phyloP scores from a whole-genome alignment of 2,329 filamentous ascomycete species.

The Dactylella cylindrospora region DNA sequence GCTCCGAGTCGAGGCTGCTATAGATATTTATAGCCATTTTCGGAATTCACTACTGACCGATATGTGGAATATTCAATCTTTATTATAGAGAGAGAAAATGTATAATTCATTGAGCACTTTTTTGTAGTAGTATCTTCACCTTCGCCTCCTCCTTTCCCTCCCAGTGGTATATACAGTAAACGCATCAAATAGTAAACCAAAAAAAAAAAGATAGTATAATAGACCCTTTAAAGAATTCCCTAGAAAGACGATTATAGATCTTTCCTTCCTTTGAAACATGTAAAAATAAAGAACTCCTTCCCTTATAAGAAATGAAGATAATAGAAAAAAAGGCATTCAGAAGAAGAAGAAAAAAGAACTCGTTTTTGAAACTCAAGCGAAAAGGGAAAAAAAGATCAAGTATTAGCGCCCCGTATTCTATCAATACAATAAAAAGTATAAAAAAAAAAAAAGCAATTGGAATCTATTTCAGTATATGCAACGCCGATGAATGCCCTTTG shows the following conservation, averaged over 20 bases:
- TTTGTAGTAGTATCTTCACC: no score
- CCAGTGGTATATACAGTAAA: no score
- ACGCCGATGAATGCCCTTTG: slow-evolving; percentile 23
- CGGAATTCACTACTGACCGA: no score
- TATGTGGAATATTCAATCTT: no score
- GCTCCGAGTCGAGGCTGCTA: no score
- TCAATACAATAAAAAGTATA: slow-evolving; percentile 28
- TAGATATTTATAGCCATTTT: no score
- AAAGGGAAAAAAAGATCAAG: slow-evolving; percentile 6
- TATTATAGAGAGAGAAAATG: no score
- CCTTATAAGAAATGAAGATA: slow-evolving; percentile 1
- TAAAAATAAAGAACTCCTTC: slow-evolving; percentile 15
- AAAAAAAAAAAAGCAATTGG: slow-evolving; percentile 7
- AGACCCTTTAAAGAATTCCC: background rate
- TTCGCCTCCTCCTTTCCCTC: no score
- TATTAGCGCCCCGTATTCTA: slow-evolving; percentile 43
- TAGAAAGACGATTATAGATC: background rate
- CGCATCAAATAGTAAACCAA: no score
- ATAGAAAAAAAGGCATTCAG: background rate
- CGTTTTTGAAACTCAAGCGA: slow-evolving; percentile 7
- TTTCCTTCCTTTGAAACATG: background rate
- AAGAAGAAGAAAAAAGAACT: slow-evolving; percentile 7
- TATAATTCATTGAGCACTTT: no score
- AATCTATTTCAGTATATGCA: slow-evolving; percentile 39
- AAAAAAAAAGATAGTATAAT: background rate